Percentiles rank a stretch among this genome's conserved stretches.
Conservation (phyloP, 345 rosid genomes). For the Citrus australasica region DNA sequence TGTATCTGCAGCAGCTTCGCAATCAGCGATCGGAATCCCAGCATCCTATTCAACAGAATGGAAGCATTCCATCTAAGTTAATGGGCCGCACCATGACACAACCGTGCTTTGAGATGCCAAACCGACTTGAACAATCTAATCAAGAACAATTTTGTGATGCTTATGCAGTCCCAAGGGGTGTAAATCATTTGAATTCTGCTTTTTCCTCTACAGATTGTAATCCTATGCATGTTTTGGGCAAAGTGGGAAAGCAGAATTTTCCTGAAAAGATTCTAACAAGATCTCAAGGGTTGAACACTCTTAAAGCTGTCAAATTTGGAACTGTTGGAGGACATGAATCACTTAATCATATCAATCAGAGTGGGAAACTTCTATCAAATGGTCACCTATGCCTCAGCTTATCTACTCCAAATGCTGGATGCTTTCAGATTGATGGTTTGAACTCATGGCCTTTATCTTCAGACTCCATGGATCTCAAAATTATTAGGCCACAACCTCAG, state of each 20-base stretch:
- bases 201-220: conserved; percentile 25
- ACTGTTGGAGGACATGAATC: conserved; percentile 41
- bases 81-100: conserved; percentile 32
- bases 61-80: conserved; percentile 25
- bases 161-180: conserved; percentile 33
- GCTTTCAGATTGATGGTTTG: conserved; percentile 35
- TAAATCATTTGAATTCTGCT: conserved; percentile 28
- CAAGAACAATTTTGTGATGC: conserved; percentile 43
- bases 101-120: conserved; percentile 41
- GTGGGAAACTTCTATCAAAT: conserved; percentile 39
- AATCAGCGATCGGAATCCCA: conserved; percentile 37
- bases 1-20: conserved; percentile 43
- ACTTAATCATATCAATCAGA: conserved; percentile 29
- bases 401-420: conserved; percentile 26
- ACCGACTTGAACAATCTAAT: conserved; percentile 39
- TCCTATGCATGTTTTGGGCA: conserved; percentile 31
- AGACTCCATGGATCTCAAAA: conserved; percentile 29
- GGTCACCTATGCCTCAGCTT: conserved; percentile 33
- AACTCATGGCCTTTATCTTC: conserved; percentile 33
- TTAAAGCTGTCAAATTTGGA: conserved; percentile 48
- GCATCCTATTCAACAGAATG: conserved; percentile 33
- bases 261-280: conserved; percentile 68
- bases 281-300: conserved; percentile 46
- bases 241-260: conserved; percentile 36
- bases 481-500: conserved; percentile 38